phyloP scores from a whole-genome alignment of 106 monocot species.

The Ottelia alismoides region DNA sequence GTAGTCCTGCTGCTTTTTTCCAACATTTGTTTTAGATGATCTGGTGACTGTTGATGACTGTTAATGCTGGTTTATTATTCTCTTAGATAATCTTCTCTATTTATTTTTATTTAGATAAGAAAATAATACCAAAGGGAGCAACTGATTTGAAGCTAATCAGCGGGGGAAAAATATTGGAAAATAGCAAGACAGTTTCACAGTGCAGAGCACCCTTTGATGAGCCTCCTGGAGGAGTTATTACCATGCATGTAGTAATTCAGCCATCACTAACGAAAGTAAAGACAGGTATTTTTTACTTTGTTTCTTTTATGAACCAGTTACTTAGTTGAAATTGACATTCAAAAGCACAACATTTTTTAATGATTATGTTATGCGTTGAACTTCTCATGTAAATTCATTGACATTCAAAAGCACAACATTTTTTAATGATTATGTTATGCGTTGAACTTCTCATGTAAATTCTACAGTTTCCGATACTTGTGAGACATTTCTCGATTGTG shows the following conservation, averaged over 20 bases:
- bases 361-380: too few relatives aligned
- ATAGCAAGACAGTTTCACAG: slow-evolving; percentile 8
- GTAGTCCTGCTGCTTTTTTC: not conserved
- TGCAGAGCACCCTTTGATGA: slow-evolving; percentile 10
- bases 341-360: too few relatives aligned
- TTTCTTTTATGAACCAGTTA: not conserved
- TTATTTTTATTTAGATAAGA: slow-evolving; percentile 5
- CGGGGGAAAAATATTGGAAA: slow-evolving; percentile 18
- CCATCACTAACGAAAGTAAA: slow-evolving; percentile 11
- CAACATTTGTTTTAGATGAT: too few relatives aligned
- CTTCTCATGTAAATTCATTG: too few relatives aligned
- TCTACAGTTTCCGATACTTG: too few relatives aligned
- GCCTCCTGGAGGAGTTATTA: slow-evolving; percentile 16
- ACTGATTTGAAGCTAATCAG: slow-evolving; percentile 14
- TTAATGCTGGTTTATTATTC: too few relatives aligned
- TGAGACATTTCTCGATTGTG: too few relatives aligned
- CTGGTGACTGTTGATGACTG: too few relatives aligned
- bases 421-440: too few relatives aligned
- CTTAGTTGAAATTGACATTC: too few relatives aligned
- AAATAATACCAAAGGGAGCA: slow-evolving; percentile 10
- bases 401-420: too few relatives aligned
- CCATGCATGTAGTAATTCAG: slow-evolving; percentile 21
- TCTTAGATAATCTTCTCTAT: not conserved
- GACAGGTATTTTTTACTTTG: slow-evolving; percentile 6
- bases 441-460: too few relatives aligned